Percentiles rank a stretch among this genome's conserved stretches.
These are phyloP conservation scores for Colletotrichum sansevieriae DNA, from an alignment of 2,329 filamentous ascomycete genomes.

Conservation along the genomic window DNA sequence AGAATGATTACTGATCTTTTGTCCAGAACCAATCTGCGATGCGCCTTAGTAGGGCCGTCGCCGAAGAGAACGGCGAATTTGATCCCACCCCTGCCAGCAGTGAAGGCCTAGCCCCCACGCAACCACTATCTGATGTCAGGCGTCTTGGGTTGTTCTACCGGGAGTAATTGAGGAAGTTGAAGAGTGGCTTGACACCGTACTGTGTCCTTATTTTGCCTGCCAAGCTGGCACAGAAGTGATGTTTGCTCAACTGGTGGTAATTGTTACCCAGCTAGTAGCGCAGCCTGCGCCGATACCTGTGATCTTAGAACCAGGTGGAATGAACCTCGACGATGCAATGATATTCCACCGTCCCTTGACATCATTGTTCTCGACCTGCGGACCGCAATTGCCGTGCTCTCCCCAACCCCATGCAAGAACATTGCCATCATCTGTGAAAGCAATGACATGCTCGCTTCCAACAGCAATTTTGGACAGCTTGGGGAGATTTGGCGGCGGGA, in stretches of 20 bases:
- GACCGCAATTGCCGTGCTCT: slow-evolving; percentile 96
- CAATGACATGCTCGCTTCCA: slow-evolving; percentile 92
- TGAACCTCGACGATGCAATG: slow-evolving; percentile 70
- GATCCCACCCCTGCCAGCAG: slow-evolving; percentile 45
- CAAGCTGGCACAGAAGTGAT: slow-evolving; percentile 9
- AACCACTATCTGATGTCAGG: slow-evolving; percentile 77
- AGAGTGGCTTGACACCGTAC: slow-evolving; percentile 49
- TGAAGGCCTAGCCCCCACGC: slow-evolving; percentile 74
- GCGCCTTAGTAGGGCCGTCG: slow-evolving; percentile 57
- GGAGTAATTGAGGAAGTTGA: slow-evolving; percentile 45
- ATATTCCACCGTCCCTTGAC: slow-evolving; percentile 78
- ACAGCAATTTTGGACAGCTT: slow-evolving; percentile 74
- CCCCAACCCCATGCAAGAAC: slow-evolving; percentile 96
- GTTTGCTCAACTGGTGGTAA: slow-evolving; percentile 50
- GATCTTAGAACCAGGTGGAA: slow-evolving; percentile 66
- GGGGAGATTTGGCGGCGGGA: slow-evolving; percentile 74
- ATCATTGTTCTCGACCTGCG: slow-evolving; percentile 71
- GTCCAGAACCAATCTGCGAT: slow-evolving; percentile 58
- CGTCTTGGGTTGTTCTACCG: slow-evolving; percentile 57
- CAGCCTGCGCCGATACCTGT: slow-evolving; percentile 83
- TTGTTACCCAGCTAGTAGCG: slow-evolving; percentile 86
- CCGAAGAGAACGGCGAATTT: slow-evolving; percentile 45
- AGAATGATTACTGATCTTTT: slow-evolving; percentile 48
- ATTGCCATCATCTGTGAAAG: slow-evolving; percentile 72
- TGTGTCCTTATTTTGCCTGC: no score